Conservation (phyloP, 345 rosid species). For the Arabis alpina region DNA sequence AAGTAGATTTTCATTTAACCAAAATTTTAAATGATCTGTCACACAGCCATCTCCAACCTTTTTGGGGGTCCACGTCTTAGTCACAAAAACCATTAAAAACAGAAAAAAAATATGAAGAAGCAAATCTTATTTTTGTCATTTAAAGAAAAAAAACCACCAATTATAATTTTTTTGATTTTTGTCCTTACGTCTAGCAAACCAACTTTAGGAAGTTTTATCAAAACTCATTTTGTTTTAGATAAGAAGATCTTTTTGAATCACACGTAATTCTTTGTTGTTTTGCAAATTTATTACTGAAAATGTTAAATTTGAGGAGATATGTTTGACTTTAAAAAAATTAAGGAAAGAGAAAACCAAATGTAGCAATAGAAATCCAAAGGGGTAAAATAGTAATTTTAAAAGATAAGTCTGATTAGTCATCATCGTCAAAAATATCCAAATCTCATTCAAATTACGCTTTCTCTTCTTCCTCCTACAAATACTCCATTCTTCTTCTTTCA, state of each 20-base stretch:
- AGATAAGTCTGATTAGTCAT: constrained; percentile 23
- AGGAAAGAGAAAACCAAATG: background rate
- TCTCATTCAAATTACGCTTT: constrained; percentile 35
- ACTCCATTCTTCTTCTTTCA: constrained; percentile 26
- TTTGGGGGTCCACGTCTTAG: constrained; percentile 22
- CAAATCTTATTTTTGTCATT: background rate
- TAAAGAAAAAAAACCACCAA: background rate
- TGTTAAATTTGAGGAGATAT: background rate
- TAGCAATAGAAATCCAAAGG: background rate
- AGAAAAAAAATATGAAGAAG: background rate
- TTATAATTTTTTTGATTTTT: background rate
- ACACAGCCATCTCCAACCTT: constrained; percentile 16
- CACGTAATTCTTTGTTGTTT: too few species aligned
- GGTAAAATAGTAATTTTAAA: background rate
- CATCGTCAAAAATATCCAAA: constrained; percentile 35
- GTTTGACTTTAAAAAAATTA: constrained; percentile 26
- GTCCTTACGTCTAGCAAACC: background rate
- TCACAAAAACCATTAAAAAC: background rate
- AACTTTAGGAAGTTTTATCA: too few species aligned
- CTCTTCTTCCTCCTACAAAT: constrained; percentile 32
- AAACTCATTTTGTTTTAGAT: too few species aligned
- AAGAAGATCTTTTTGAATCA: too few species aligned
- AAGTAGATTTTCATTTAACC: background rate
- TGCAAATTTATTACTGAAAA: background rate
- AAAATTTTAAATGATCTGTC: constrained; percentile 1